These are phyloP conservation scores for Lichtheimia ramosa DNA, from an alignment of 371 early-diverging fungal genomes.

Conservation along the genomic window DNA sequence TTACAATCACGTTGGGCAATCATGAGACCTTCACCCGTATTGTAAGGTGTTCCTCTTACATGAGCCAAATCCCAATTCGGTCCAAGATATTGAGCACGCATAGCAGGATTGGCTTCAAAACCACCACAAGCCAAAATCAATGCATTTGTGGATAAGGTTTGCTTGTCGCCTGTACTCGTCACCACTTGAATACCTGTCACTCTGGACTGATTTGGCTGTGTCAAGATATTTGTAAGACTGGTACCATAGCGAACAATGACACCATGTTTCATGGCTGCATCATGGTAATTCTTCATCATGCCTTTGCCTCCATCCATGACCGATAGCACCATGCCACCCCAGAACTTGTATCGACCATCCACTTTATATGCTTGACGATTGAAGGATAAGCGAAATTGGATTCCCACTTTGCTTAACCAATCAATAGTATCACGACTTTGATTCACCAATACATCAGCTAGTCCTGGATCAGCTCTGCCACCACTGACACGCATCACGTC, in stretches of 20 bases:
- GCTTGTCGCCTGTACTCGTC: background rate
- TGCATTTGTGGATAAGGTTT: slow-evolving; percentile 1
- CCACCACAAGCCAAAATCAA: slow-evolving; percentile 20
- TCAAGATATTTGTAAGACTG: slow-evolving; percentile 1
- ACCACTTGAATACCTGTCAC: slow-evolving; percentile 11
- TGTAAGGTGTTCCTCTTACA: slow-evolving; percentile 24
- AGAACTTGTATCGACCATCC: slow-evolving; percentile 19
- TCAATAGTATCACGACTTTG: slow-evolving; percentile 11
- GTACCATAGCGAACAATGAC: slow-evolving; percentile 15
- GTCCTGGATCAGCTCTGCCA: slow-evolving; percentile 15
- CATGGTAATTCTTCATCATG: slow-evolving; percentile 10
- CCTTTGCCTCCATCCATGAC: slow-evolving; percentile 18
- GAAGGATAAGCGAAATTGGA: slow-evolving; percentile 15
- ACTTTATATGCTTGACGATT: slow-evolving; percentile 24
- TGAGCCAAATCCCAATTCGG: slow-evolving; percentile 19
- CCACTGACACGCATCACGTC: slow-evolving; percentile 19
- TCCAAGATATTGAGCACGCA: slow-evolving; percentile 25
- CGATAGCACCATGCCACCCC: slow-evolving; percentile 21
- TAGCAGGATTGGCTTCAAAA: slow-evolving; percentile 14
- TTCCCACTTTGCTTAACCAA: slow-evolving; percentile 15
- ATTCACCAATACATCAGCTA: slow-evolving; percentile 11
- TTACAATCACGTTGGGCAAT: slow-evolving; percentile 17
- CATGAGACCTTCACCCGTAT: slow-evolving; percentile 18
- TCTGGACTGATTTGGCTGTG: background rate
- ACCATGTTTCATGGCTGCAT: slow-evolving; percentile 8